Percentiles rank a stretch among this genome's conserved stretches.
These are phyloP conservation scores for Actinomortierella ambigua DNA, from an alignment of 371 early-diverging fungal species.

Conservation along the genomic window DNA sequence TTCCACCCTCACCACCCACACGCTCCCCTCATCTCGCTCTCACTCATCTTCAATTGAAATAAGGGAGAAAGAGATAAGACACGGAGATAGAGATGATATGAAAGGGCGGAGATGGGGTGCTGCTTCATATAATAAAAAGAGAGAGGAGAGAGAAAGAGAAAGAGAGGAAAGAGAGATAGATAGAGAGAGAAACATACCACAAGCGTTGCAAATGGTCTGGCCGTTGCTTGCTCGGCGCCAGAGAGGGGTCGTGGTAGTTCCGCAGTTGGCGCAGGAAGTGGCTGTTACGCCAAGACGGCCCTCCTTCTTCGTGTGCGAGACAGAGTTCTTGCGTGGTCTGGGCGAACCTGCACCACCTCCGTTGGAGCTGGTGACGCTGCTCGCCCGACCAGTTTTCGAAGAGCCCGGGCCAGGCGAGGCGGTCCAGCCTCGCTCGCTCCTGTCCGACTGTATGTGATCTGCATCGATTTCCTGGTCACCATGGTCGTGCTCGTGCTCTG, in stretches of 20 bases:
- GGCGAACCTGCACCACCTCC: constrained; percentile 10
- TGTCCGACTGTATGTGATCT: not conserved
- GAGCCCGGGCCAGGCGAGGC: not conserved
- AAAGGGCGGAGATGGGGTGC: not conserved
- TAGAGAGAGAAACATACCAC: constrained; percentile 58
- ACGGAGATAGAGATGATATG: no score
- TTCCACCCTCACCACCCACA: no score
- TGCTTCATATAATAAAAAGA: not conserved
- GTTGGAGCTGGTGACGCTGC: constrained; percentile 11
- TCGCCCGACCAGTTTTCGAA: not conserved
- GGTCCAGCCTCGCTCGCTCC: not conserved
- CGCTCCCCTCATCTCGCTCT: no score
- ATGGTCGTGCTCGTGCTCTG: constrained; percentile 12
- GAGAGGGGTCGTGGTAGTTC: constrained; percentile 87
- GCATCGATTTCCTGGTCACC: constrained; percentile 2
- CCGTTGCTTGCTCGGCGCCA: constrained; percentile 91
- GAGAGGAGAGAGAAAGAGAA: not conserved
- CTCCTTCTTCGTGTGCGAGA: constrained; percentile 21
- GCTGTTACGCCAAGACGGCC: constrained; percentile 42
- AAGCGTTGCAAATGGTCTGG: constrained; percentile 91
- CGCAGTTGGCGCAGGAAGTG: constrained; percentile 87
- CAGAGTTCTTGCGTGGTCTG: constrained; percentile 4
- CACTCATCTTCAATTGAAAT: no score
- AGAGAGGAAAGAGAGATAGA: not conserved
- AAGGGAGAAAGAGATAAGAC: no score